A percentile compares a stretch with the other conserved stretches of the same genome.
Conservation (phyloP, 208 protist genomes). For the Wallacemonas collosoma region DNA sequence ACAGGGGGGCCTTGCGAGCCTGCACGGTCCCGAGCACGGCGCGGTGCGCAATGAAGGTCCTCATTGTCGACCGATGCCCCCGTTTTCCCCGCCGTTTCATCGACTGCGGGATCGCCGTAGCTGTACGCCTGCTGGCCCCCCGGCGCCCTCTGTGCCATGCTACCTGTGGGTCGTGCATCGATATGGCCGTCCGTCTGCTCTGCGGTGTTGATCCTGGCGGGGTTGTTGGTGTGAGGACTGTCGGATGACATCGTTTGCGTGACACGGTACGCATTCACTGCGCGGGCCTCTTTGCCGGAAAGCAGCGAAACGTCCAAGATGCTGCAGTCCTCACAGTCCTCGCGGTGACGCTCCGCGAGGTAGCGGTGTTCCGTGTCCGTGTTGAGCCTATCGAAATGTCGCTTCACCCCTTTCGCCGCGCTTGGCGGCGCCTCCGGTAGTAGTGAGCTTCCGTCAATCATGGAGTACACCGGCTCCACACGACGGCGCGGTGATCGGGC, state of each 20-base stretch:
- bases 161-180: neutral
- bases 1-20: neutral
- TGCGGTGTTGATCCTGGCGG: neutral
- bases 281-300: conserved; percentile 6
- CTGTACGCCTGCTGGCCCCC: neutral
- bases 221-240: neutral
- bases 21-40: neutral
- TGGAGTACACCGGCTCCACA: conserved; percentile 7
- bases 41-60: neutral
- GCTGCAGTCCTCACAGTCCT: conserved; percentile 27
- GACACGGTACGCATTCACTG: conserved; percentile 30
- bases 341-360: conserved; percentile 7
- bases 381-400: conserved; percentile 28
- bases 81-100: no score
- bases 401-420: neutral
- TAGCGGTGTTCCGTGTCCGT: conserved; percentile 21
- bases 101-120: neutral
- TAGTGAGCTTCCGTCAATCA: conserved; percentile 15
- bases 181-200: neutral
- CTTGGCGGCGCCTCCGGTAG: conserved; percentile 16
- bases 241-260: conserved; percentile 11
- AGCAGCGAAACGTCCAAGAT: conserved; percentile 32
- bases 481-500: conserved; percentile 6
- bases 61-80: no score
- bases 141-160: no score